Base-by-base conservation (phyloP, 176 grass and related monocot species). In the Echinochloa phyllopogon region DNA sequence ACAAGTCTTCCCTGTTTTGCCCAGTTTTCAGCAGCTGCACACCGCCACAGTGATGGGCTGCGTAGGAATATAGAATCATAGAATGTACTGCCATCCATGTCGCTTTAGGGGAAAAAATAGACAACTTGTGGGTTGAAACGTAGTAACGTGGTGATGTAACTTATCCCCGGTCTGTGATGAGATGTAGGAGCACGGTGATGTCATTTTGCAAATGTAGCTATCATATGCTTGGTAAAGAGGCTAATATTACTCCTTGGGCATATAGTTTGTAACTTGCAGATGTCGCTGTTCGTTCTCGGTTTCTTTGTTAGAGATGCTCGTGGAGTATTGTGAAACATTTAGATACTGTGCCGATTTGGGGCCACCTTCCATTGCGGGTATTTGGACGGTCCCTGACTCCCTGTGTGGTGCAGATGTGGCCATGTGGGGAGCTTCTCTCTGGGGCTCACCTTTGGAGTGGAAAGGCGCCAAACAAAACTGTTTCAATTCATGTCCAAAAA, bases 1-100 rank as follows among this genome's bases (percentile, higher is more conserved):
- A 87, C 86, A 61, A 76, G 48, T 69, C 40, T 15, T 61, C 27
- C 63, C 6, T 40, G 41, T 75, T 60, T 82, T 57, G 11, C 60
- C 55, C 40, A 27, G 14, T 58, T 52, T 20, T 36, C 77, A 44
- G 71, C 78, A 59, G 71, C 48, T 5, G 41, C 2, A 5, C 14
- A 49, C 21, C 23, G 62, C 55, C 1, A 10, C 71, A 76, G 41
- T 67, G 72, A 21, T 59, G 79, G 44, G 29, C 60, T 87, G 18
- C 23, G 36, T 23, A 60, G 40, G 63, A 75, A 9, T 83, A 36
- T 73, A 71, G 52, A 66, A 77, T 42, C 51, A 77, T 77, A 73
- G 27, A 47, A 65, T 40, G 58, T 67, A 42, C 16, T 51, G 12
- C 15, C 6, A 3, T 39, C 9, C 49, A 20, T 16, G 43, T 15